phyloP scores from a whole-genome alignment of 148 eudicot genomes.

The Rhododendron ferrugineum region DNA sequence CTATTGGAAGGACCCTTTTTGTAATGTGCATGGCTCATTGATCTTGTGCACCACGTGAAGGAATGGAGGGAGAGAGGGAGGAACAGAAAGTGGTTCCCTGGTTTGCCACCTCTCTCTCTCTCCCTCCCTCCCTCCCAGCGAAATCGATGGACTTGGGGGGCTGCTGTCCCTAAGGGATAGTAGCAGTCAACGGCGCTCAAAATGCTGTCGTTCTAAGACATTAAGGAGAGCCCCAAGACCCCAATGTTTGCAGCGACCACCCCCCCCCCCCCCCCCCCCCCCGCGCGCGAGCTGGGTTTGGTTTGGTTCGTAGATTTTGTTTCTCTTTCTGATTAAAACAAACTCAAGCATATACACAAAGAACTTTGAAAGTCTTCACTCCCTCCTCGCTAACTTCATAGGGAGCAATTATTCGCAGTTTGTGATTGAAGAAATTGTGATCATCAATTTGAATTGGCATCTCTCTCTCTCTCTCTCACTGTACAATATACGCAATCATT shows the following conservation, averaged over 20 bases:
- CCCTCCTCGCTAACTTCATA: not conserved
- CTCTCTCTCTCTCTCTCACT: not conserved
- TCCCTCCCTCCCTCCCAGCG: too few relatives aligned
- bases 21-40: not conserved
- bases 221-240: too few relatives aligned
- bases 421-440: not conserved
- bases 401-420: not conserved
- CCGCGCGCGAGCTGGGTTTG: not conserved
- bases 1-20: not conserved
- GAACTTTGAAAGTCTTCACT: not conserved
- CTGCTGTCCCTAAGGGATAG: too few relatives aligned
- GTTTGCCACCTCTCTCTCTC: too few relatives aligned
- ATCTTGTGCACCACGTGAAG: not conserved
- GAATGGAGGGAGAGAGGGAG: too few relatives aligned
- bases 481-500: conserved; percentile 21
- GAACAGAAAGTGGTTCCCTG: too few relatives aligned
- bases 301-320: not conserved
- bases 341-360: not conserved
- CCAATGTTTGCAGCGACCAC: too few relatives aligned
- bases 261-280: too few relatives aligned
- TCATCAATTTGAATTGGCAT: not conserved
- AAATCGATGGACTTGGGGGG: too few relatives aligned
- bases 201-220: too few relatives aligned
- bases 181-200: too few relatives aligned
- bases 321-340: not conserved